Evolutionary conservation across 2,329 filamentous ascomycete species (phyloP).

Genomic region (Paradendryphiella salina): DNA sequence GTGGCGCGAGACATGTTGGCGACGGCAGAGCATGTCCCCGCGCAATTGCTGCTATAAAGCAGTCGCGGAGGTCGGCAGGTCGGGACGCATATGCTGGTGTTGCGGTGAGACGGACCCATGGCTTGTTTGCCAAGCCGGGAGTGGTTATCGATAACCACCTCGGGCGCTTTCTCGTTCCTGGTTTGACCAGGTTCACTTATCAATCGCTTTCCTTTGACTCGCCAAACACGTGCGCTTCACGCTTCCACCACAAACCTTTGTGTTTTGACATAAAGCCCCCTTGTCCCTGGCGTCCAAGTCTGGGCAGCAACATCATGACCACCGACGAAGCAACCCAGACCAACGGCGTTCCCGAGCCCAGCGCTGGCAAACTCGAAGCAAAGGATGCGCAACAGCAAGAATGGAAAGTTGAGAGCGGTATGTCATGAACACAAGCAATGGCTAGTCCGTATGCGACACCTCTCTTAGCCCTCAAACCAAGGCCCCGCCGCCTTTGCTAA

Average conservation of each 20-base stretch:
- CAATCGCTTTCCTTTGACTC: slow-evolving; percentile 10
- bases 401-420: slow-evolving; percentile 55
- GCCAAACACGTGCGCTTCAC: slow-evolving; percentile 8
- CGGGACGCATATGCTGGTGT: slow-evolving; percentile 10
- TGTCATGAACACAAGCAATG: slow-evolving; percentile 35
- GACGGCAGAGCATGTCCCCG: slow-evolving; percentile 1
- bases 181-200: slow-evolving; percentile 11
- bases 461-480: slow-evolving; percentile 17
- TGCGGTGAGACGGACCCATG: slow-evolving; percentile 17
- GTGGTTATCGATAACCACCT: slow-evolving; percentile 25
- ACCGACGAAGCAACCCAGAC: slow-evolving; percentile 48
- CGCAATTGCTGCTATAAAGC: neutral
- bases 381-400: slow-evolving; percentile 21
- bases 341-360: slow-evolving; percentile 44
- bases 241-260: neutral
- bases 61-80: neutral
- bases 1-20: slow-evolving; percentile 36
- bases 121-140: slow-evolving; percentile 22
- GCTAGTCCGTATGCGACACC: slow-evolving; percentile 39
- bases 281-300: neutral
- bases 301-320: slow-evolving; percentile 22
- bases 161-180: slow-evolving; percentile 52
- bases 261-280: neutral
- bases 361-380: slow-evolving; percentile 42
- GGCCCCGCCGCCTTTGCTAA: neutral